A percentile compares a stretch with the other conserved stretches of the same genome.
These are phyloP conservation scores for Lipomyces orientalis DNA, from an alignment of 805 yeast genomes.

Conservation along the genomic window DNA sequence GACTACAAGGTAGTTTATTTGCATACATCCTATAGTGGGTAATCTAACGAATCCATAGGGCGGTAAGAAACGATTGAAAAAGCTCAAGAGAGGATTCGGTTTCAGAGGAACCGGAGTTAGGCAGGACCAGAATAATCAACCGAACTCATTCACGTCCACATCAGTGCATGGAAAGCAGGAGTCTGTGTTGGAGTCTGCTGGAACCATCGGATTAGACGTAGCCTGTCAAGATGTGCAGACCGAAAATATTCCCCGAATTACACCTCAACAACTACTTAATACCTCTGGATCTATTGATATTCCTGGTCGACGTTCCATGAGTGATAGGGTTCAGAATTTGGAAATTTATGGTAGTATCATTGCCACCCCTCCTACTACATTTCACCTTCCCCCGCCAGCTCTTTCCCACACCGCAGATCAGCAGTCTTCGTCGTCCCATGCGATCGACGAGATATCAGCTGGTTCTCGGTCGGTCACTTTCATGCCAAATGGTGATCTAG, in stretches of 20 bases:
- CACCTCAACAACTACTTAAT: conserved; percentile 32
- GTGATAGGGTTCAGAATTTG: background rate
- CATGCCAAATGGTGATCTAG: conserved; percentile 14
- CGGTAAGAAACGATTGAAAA: conserved; percentile 61
- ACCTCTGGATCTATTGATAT: conserved; percentile 18
- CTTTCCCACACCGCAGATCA: conserved; percentile 2
- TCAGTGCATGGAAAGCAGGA: background rate
- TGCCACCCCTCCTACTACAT: conserved; percentile 34
- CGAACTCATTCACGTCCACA: background rate
- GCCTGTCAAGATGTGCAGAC: background rate
- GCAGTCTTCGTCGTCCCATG: background rate
- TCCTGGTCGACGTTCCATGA: conserved; percentile 10
- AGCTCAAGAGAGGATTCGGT: conserved; percentile 40
- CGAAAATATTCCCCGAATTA: conserved; percentile 14
- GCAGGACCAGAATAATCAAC: background rate
- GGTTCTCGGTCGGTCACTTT: conserved; percentile 27
- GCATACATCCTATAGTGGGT: background rate
- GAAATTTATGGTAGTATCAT: conserved; percentile 32
- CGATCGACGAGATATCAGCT: background rate
- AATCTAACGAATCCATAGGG: conserved; percentile 33
- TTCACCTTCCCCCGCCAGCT: conserved; percentile 34
- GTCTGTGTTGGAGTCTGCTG: background rate
- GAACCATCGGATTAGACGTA: background rate
- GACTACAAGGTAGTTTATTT: conserved; percentile 45
- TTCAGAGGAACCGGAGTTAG: background rate